These are phyloP conservation scores for Waitea zeae DNA, from an alignment of 1,284 basidiomycete genomes.

Conservation along the genomic window DNA sequence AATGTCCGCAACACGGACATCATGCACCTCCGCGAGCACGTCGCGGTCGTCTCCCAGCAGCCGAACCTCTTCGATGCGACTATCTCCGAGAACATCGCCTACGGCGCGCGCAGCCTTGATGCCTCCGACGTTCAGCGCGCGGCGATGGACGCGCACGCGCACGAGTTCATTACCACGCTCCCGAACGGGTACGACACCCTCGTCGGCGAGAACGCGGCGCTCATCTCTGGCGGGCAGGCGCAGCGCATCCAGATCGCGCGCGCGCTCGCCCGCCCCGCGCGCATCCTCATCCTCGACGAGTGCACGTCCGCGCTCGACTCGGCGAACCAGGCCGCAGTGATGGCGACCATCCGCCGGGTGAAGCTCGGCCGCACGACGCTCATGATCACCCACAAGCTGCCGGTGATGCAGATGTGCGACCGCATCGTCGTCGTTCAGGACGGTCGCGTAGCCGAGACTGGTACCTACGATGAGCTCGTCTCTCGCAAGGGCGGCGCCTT, in stretches of 20 bases:
- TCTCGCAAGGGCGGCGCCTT: constrained; percentile 60
- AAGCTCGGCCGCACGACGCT: constrained; percentile 64
- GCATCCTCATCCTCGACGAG: constrained; percentile 84
- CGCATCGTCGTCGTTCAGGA: constrained; percentile 71
- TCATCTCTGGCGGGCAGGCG: constrained; percentile 89
- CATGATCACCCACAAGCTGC: constrained; percentile 87
- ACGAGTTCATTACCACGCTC: constrained; percentile 73
- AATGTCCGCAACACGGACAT: constrained; percentile 43
- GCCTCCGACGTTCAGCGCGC: constrained; percentile 47
- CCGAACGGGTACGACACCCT: constrained; percentile 75
- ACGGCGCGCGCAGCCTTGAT: constrained; percentile 41
- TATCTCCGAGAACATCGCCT: constrained; percentile 76
- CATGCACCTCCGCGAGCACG: constrained; percentile 59
- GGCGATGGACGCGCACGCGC: constrained; percentile 60
- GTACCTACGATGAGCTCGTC: constrained; percentile 59
- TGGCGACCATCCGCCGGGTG: constrained; percentile 57
- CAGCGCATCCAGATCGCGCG: constrained; percentile 88
- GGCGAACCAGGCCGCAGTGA: constrained; percentile 63
- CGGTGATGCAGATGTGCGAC: constrained; percentile 87
- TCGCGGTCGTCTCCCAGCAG: constrained; percentile 76
- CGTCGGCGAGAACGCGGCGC: constrained; percentile 76
- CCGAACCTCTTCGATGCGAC: constrained; percentile 78
- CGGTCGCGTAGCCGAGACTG: constrained; percentile 67
- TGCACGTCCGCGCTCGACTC: constrained; percentile 84
- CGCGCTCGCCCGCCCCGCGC: constrained; percentile 56